Evolutionary conservation across 257 asterid genomes (phyloP), one percentile per base, ranked within the genome.

Genomic region (Henckelia pumila): DNA sequence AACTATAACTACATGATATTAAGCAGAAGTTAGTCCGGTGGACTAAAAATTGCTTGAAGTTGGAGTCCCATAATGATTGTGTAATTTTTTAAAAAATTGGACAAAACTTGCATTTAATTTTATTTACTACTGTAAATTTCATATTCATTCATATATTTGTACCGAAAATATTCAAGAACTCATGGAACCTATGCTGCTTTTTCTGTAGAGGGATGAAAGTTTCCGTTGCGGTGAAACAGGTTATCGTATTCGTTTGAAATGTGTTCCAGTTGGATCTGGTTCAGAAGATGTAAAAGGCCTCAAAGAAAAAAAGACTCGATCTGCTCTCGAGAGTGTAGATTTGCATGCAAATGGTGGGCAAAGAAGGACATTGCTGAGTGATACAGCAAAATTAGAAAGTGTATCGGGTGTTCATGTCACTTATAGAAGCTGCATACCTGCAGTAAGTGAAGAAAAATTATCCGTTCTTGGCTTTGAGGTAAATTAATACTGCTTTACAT

Each of bases 391-490:
- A 53, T 73, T 84, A 23, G 69, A 74, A 47, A 77, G 81, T 70
- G 83, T 77, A 52, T 61, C 78, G 20, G 80, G 74, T 49, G 70
- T 79, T 23, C 90, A 90, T 60, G 73, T 75, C 78, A 88, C 92
- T 55, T 93, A 90, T 60, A 87, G 99, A 79, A 93, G 99, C 83
- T 93, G 99, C 78, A 83, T 90, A 74, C 94, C 97, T 75, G 91
- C 96, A 23, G 89, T 80, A 25, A 82, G 76, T 68, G 99, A 88
- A 81, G 99, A 93, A 69, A 90, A 77, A 77, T 55, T 90, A 75
- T 93, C 99, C 6, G 92, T 93, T 22, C 76, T 90, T 30, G 95
- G 95, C 67, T 93, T 93, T 72, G 97, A 93, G 96, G 99, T 89
- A 77, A 70, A 75, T 77, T 67, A 20, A 59, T 30, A 29, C 61